phyloP scores from a whole-genome alignment of 2,329 filamentous ascomycete genomes.

The Berkeleyomyces rouxiae region DNA sequence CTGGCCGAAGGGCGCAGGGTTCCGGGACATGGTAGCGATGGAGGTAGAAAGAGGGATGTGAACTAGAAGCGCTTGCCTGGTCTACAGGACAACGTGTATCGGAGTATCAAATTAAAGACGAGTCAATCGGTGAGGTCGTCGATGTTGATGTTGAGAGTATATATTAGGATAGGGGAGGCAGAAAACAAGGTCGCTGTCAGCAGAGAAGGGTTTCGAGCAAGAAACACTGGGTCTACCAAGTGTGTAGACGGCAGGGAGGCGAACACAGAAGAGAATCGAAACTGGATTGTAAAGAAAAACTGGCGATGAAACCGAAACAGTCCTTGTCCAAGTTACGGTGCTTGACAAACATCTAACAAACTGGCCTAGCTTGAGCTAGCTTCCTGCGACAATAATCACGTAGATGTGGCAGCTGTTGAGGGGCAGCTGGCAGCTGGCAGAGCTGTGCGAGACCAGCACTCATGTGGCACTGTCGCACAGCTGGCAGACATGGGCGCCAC shows the following conservation, averaged over 20 bases:
- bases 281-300: neutral
- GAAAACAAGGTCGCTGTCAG: neutral
- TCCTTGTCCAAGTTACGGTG: neutral
- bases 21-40: slow-evolving; percentile 15
- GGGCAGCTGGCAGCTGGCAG: neutral
- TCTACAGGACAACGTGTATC: neutral
- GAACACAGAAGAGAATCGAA: neutral
- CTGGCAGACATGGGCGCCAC: neutral
- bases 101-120: neutral
- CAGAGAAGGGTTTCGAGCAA: neutral
- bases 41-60: neutral
- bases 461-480: neutral
- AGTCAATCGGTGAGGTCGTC: neutral
- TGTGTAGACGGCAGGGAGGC: neutral
- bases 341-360: neutral
- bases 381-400: neutral
- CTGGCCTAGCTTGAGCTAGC: neutral
- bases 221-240: neutral
- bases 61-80: neutral
- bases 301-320: neutral
- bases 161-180: neutral
- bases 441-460: too few species aligned
- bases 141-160: neutral
- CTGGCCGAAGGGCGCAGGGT: slow-evolving; percentile 15
- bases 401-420: neutral